These are phyloP conservation scores for Steccherinum ochraceum DNA, from an alignment of 768 basidiomycete genomes.

Conservation along the genomic window DNA sequence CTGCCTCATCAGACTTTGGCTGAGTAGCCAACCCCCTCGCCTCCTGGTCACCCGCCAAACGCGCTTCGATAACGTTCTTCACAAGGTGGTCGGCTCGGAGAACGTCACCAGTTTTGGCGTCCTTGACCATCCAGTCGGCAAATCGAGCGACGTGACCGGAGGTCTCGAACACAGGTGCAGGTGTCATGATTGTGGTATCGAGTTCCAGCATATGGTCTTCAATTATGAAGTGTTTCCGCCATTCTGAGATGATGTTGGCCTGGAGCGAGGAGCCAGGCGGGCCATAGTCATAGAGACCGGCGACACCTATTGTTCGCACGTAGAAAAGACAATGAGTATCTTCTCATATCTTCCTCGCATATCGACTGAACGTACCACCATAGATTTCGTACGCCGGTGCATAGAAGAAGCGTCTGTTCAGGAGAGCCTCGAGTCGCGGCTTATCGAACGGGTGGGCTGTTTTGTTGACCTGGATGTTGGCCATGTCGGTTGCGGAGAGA, in stretches of 20 bases:
- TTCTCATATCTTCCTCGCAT: not conserved
- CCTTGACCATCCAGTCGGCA: constrained; percentile 99
- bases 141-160: constrained; percentile 98
- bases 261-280: constrained; percentile 94
- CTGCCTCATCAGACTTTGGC: constrained; percentile 43
- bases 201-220: constrained; percentile 98
- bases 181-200: constrained; percentile 97
- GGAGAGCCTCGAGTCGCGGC: constrained; percentile 71
- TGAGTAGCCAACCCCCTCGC: constrained; percentile 71
- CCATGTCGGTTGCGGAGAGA: constrained; percentile 3
- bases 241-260: constrained; percentile 93
- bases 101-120: constrained; percentile 90
- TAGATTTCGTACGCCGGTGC: constrained; percentile 99
- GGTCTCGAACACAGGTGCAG: constrained; percentile 89
- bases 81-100: constrained; percentile 96
- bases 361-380: constrained; percentile 58
- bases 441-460: constrained; percentile 86
- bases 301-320: constrained; percentile 87
- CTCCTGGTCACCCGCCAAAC: constrained; percentile 86
- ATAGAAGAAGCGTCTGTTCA: constrained; percentile 93
- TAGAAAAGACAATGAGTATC: constrained; percentile 4
- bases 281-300: constrained; percentile 96
- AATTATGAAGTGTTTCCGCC: constrained; percentile 97
- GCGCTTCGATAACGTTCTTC: constrained; percentile 84
- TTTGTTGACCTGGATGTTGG: constrained; percentile 55